Evolutionary conservation across 2,329 filamentous ascomycete species (phyloP).

Genomic region (Balansia obtecta): DNA sequence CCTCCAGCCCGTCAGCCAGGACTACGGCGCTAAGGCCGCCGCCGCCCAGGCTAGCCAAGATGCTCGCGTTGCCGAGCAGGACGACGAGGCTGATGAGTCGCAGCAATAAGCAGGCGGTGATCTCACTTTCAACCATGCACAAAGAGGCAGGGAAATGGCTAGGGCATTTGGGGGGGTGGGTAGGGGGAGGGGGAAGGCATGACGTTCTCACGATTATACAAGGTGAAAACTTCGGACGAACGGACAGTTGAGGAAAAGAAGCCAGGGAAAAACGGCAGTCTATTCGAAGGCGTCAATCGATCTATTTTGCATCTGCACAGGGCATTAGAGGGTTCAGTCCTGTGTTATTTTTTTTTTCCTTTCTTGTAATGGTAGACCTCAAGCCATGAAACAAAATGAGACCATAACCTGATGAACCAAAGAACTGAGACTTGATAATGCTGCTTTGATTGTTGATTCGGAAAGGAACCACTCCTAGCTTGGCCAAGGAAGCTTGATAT

Average conservation of each 20-base stretch:
- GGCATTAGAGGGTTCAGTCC: slow-evolving; percentile 26
- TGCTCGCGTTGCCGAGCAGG: slow-evolving; percentile 46
- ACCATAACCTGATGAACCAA: slow-evolving; percentile 18
- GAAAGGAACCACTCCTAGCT: too few species aligned
- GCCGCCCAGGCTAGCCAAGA: slow-evolving; percentile 55
- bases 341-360: slow-evolving; percentile 11
- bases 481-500: too few species aligned
- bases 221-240: not conserved
- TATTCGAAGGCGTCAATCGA: slow-evolving; percentile 28
- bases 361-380: slow-evolving; percentile 24
- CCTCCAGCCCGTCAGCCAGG: slow-evolving; percentile 90
- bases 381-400: slow-evolving; percentile 25
- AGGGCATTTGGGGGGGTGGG: slow-evolving; percentile 10
- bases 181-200: not conserved
- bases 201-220: not conserved
- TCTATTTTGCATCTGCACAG: slow-evolving; percentile 27
- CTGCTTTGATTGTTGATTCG: too few species aligned
- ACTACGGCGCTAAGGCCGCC: slow-evolving; percentile 90
- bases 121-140: not conserved
- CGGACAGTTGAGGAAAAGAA: slow-evolving; percentile 6
- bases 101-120: slow-evolving; percentile 26
- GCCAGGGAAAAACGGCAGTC: slow-evolving; percentile 20
- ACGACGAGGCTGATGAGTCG: slow-evolving; percentile 37
- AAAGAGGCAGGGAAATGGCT: slow-evolving; percentile 10
- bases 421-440: not conserved